These are phyloP conservation scores for Pythium aquatile DNA, from an alignment of 352 stramenopile genomes.

Conservation along the genomic window DNA sequence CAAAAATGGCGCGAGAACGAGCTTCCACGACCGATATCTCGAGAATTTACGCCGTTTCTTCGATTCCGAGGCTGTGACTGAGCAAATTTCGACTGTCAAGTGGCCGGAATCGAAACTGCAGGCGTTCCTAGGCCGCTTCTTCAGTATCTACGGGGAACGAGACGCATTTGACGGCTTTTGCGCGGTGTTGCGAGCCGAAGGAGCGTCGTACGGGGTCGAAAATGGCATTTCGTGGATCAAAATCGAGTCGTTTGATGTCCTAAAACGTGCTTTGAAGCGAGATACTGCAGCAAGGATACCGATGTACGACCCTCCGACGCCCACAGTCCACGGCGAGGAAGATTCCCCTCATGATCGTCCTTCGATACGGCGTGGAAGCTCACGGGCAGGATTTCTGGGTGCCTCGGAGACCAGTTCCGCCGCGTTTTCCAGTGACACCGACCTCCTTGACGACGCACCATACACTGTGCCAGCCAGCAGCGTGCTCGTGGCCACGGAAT, in stretches of 20 bases:
- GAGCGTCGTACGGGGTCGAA: neutral
- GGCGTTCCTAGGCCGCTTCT: constrained; percentile 14
- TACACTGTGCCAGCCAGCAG: constrained; percentile 20
- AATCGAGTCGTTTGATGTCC: constrained; percentile 33
- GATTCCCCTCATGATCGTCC: neutral
- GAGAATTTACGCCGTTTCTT: constrained; percentile 16
- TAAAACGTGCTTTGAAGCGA: constrained; percentile 42
- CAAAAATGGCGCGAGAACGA: neutral
- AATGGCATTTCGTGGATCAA: neutral
- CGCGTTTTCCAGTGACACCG: neutral
- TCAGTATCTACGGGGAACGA: constrained; percentile 9
- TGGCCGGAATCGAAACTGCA: constrained; percentile 1
- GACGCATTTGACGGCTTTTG: constrained; percentile 12
- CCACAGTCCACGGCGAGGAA: constrained; percentile 20
- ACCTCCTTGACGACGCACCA: constrained; percentile 1
- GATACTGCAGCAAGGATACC: constrained; percentile 36
- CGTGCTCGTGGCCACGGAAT: constrained; percentile 39
- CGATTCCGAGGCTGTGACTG: neutral
- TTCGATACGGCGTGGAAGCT: neutral
- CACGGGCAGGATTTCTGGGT: constrained; percentile 9
- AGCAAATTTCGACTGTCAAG: neutral
- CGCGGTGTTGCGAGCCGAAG: neutral
- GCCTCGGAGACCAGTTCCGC: constrained; percentile 2
- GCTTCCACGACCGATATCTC: constrained; percentile 21
- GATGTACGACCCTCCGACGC: neutral